Conservation (phyloP, 768 basidiomycete genomes). For the Leccinum aurantiacum region DNA sequence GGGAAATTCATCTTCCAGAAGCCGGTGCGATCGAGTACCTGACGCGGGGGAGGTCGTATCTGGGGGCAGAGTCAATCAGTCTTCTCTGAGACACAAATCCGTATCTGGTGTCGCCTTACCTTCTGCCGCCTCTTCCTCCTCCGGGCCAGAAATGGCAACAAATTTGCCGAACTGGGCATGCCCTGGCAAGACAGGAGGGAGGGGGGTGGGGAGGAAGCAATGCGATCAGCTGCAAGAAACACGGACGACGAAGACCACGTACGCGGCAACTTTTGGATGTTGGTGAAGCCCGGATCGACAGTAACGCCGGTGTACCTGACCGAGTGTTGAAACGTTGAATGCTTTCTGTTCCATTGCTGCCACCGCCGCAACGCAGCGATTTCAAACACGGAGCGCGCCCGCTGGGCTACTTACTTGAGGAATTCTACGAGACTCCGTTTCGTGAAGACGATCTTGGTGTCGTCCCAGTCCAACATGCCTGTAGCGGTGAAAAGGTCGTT, state of each 20-base stretch:
- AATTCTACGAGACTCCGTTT: slow-evolving; percentile 77
- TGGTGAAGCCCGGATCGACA: slow-evolving; percentile 72
- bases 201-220: not conserved
- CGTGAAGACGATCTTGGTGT: slow-evolving; percentile 73
- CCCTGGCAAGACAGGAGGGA: slow-evolving; percentile 38
- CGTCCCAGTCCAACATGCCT: slow-evolving; percentile 85
- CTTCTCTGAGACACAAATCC: not conserved
- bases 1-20: slow-evolving; percentile 40
- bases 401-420: slow-evolving; percentile 54
- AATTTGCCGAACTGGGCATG: slow-evolving; percentile 71
- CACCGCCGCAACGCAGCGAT: not conserved
- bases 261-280: slow-evolving; percentile 78
- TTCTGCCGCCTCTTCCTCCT: slow-evolving; percentile 30
- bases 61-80: not conserved
- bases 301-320: slow-evolving; percentile 70
- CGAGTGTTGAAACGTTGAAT: slow-evolving; percentile 28
- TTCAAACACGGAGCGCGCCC: slow-evolving; percentile 2
- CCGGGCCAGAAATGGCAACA: slow-evolving; percentile 9
- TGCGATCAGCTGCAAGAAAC: not conserved
- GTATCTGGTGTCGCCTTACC: slow-evolving; percentile 8
- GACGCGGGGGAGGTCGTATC: slow-evolving; percentile 14
- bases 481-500: not conserved
- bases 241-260: slow-evolving; percentile 15
- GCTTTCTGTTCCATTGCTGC: not conserved
- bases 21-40: slow-evolving; percentile 4